These are phyloP conservation scores for Malassezia dermatis DNA, from an alignment of 1,284 basidiomycete genomes.

Conservation along the genomic window DNA sequence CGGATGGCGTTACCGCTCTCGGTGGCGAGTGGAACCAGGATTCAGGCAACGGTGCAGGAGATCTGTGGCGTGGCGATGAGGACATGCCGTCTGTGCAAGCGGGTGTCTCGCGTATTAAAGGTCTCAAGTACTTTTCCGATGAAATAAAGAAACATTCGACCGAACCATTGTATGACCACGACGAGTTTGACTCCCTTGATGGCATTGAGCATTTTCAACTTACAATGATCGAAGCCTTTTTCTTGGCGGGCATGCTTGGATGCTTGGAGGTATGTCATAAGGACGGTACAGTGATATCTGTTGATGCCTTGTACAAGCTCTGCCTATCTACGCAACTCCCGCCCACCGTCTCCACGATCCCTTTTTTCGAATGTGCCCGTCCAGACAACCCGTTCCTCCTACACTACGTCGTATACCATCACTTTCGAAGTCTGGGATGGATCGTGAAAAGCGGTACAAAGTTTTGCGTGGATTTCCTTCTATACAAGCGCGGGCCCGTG, in stretches of 20 bases:
- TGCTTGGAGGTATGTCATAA: conserved; percentile 59
- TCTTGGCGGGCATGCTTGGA: conserved; percentile 71
- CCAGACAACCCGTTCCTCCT: conserved; percentile 85
- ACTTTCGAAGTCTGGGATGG: conserved; percentile 96
- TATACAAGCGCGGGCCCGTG: conserved; percentile 89
- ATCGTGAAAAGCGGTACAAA: conserved; percentile 90
- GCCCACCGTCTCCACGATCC: not conserved
- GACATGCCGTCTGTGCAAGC: conserved; percentile 27
- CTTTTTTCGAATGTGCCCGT: conserved; percentile 15
- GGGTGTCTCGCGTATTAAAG: conserved; percentile 31
- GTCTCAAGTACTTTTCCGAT: conserved; percentile 36
- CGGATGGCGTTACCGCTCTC: conserved; percentile 37
- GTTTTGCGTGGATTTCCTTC: conserved; percentile 86
- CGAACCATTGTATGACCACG: conserved; percentile 2
- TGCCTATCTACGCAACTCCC: conserved; percentile 18
- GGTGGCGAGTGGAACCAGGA: conserved; percentile 42
- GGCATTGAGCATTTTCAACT: conserved; percentile 86
- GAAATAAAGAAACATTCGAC: conserved; percentile 20
- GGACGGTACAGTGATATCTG: conserved; percentile 7
- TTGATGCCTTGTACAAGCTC: conserved; percentile 21
- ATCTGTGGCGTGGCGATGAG: conserved; percentile 30
- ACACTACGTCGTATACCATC: conserved; percentile 82
- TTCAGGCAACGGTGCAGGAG: not conserved
- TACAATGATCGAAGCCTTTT: conserved; percentile 82
- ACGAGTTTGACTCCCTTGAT: conserved; percentile 47